phyloP scores from a whole-genome alignment of 2,329 filamentous ascomycete genomes.

The Aspergillus transmontanensis region DNA sequence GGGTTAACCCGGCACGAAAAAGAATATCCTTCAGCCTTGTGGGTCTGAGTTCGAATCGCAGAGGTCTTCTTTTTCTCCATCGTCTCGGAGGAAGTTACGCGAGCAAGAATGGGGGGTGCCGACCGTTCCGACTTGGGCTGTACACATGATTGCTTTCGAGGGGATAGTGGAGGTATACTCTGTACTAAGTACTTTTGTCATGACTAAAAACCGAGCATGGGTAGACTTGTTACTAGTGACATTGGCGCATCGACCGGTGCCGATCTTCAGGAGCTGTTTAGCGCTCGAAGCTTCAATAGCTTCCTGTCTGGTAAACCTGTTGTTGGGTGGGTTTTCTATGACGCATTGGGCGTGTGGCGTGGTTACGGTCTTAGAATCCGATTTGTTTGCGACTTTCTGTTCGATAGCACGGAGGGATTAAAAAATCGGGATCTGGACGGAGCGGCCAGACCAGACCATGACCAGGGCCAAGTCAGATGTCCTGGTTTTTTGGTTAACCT shows the following conservation, averaged over 20 bases:
- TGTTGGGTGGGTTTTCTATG: background rate
- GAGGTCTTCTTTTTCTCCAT: background rate
- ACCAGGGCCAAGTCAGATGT: background rate
- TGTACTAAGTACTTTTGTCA: background rate
- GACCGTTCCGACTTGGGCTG: constrained; percentile 1
- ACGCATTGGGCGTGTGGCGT: constrained; percentile 3
- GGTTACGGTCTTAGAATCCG: background rate
- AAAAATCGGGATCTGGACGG: background rate
- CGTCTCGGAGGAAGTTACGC: background rate
- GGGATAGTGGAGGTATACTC: background rate
- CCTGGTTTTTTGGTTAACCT: background rate
- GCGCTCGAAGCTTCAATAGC: background rate
- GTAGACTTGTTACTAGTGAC: background rate
- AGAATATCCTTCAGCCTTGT: constrained; percentile 1
- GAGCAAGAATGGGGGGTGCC: background rate
- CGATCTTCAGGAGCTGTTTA: constrained; percentile 1
- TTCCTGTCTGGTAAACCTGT: background rate
- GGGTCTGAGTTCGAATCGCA: background rate
- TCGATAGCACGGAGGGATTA: background rate
- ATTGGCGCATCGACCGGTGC: background rate
- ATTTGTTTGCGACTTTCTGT: background rate
- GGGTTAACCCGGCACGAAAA: background rate
- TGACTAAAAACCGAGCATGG: background rate
- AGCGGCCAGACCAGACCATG: background rate
- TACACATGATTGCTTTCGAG: background rate